Evolutionary conservation across 2,329 filamentous ascomycete genomes (phyloP).

Genomic region (Colletotrichum lupini): DNA sequence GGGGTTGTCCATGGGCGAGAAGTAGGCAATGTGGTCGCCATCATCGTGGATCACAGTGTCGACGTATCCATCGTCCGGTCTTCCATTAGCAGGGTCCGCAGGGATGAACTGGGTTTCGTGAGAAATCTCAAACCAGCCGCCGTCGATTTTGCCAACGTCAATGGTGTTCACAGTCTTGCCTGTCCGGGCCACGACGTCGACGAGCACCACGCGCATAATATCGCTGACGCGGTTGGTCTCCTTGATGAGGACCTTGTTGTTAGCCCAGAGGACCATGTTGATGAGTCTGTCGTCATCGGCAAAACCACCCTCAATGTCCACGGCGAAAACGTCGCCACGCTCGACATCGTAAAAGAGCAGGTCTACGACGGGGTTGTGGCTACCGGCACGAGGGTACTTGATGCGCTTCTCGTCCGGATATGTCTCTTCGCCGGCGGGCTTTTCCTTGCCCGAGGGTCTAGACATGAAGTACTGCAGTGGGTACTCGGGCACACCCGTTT

Average conservation of each 20-base stretch:
- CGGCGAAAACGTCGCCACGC: constrained; percentile 81
- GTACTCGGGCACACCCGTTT: constrained; percentile 90
- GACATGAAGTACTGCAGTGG: constrained; percentile 94
- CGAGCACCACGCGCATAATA: constrained; percentile 84
- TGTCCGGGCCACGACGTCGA: constrained; percentile 79
- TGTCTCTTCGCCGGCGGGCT: constrained; percentile 78
- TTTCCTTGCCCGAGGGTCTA: constrained; percentile 79
- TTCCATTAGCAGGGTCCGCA: constrained; percentile 80
- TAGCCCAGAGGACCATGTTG: constrained; percentile 93
- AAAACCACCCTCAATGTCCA: constrained; percentile 83
- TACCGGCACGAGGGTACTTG: constrained; percentile 97
- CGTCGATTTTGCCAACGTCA: constrained; percentile 86
- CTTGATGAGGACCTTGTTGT: constrained; percentile 84
- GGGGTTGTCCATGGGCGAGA: constrained; percentile 85
- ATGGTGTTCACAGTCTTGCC: constrained; percentile 84
- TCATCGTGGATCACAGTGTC: constrained; percentile 89
- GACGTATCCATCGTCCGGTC: constrained; percentile 88
- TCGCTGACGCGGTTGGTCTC: constrained; percentile 96
- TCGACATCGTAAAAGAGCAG: constrained; percentile 89
- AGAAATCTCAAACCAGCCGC: constrained; percentile 96
- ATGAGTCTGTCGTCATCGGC: constrained; percentile 86
- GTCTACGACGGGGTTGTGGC: constrained; percentile 90
- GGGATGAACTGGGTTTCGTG: constrained; percentile 89
- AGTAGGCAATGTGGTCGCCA: constrained; percentile 93
- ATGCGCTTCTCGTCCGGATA: constrained; percentile 93